Evolutionary conservation across 2,329 filamentous ascomycete species (phyloP).

Genomic region (Botrytis aclada): DNA sequence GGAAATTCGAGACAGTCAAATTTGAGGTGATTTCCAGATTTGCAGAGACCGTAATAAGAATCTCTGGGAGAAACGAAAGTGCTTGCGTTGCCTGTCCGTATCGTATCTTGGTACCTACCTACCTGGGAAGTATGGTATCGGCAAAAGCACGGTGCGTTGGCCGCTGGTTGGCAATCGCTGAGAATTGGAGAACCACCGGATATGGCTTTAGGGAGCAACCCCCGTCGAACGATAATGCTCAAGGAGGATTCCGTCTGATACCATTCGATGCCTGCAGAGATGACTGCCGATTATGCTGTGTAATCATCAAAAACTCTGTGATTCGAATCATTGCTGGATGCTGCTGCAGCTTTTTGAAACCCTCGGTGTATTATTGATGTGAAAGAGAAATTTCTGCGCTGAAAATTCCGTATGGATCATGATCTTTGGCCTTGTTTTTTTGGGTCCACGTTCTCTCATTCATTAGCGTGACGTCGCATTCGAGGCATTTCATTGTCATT

Average conservation of each 20-base stretch:
- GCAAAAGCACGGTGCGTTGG: conserved; percentile 6
- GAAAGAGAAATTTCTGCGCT: background rate
- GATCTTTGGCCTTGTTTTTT: background rate
- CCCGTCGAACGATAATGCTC: background rate
- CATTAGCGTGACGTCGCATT: conserved; percentile 2
- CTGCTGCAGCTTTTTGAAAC: background rate
- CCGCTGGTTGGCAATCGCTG: background rate
- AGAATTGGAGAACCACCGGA: background rate
- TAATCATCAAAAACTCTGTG: background rate
- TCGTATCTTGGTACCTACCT: background rate
- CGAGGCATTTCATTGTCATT: background rate
- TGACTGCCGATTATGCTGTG: background rate
- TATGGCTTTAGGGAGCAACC: background rate
- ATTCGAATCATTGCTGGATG: background rate
- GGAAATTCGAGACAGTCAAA: conserved; percentile 13
- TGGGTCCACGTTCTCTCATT: background rate
- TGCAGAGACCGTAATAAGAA: background rate
- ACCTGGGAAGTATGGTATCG: background rate
- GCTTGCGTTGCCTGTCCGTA: background rate
- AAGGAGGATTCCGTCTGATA: background rate
- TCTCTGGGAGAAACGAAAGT: background rate
- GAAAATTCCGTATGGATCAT: background rate
- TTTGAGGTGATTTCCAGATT: background rate
- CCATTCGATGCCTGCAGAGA: background rate
- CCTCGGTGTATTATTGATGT: background rate